phyloP scores from a whole-genome alignment of 768 basidiomycete genomes.

The Fomitopsis pulvina region DNA sequence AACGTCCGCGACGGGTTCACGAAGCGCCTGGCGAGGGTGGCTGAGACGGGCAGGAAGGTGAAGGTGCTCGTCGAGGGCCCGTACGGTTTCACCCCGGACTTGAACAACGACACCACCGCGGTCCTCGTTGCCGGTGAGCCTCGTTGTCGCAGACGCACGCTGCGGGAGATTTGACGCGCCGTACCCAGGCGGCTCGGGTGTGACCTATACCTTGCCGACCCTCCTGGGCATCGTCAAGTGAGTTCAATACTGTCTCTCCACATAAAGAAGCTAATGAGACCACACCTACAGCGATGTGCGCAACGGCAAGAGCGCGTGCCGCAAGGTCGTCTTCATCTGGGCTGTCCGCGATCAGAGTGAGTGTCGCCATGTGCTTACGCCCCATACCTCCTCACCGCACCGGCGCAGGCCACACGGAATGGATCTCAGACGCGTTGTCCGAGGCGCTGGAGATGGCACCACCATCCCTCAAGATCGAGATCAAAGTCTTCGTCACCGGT shows the following conservation, averaged over 20 bases:
- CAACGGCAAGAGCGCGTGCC: constrained; percentile 19
- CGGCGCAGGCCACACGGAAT: constrained; percentile 30
- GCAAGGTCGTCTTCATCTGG: constrained; percentile 37
- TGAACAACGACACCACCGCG: constrained; percentile 37
- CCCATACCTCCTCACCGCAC: not conserved
- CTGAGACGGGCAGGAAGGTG: constrained; percentile 24
- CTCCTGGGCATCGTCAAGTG: constrained; percentile 39
- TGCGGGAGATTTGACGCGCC: not conserved
- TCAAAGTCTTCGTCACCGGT: constrained; percentile 36
- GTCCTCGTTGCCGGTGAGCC: constrained; percentile 44
- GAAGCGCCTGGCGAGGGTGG: constrained; percentile 33
- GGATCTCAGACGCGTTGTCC: constrained; percentile 37
- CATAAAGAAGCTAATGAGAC: not conserved
- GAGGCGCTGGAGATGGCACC: constrained; percentile 26
- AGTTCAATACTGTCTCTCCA: not conserved
- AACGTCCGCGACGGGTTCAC: constrained; percentile 58
- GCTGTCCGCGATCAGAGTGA: constrained; percentile 32
- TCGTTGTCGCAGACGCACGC: not conserved
- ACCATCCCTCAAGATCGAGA: constrained; percentile 25
- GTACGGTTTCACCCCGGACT: constrained; percentile 39
- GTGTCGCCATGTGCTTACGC: not conserved
- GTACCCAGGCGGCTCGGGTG: constrained; percentile 39
- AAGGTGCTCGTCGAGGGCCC: constrained; percentile 55
- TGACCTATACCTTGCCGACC: constrained; percentile 41
- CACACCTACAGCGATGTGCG: constrained; percentile 22